Conservation (phyloP, 2,329 filamentous ascomycete species). For the Mollisia scopiformis region DNA sequence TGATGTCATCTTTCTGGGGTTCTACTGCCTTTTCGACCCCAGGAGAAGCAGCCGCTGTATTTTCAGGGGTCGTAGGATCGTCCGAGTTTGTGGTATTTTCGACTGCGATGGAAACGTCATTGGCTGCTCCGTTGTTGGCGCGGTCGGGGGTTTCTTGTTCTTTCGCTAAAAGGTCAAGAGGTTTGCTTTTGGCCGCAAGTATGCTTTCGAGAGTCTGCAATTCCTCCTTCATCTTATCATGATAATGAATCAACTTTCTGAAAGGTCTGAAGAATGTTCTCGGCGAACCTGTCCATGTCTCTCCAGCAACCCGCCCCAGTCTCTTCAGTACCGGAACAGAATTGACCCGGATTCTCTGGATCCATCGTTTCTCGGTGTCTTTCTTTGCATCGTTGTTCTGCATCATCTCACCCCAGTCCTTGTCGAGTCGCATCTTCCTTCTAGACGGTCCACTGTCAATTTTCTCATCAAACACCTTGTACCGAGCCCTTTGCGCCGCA, state of each 20-base stretch:
- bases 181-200: background rate
- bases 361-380: background rate
- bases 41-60: background rate
- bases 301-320: background rate
- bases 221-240: background rate
- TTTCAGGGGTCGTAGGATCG: background rate
- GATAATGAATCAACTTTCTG: background rate
- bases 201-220: background rate
- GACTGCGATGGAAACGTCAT: too few relatives aligned
- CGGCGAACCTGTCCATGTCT: background rate
- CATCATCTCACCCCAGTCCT: background rate
- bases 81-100: background rate
- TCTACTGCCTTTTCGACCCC: background rate
- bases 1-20: background rate
- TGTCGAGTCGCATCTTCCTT: background rate
- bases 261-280: background rate
- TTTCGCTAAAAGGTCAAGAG: background rate
- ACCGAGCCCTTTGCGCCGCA: background rate
- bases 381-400: background rate
- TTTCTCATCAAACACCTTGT: background rate
- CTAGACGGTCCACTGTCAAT: background rate
- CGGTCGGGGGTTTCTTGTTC: too few relatives aligned
- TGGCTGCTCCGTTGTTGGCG: too few relatives aligned
- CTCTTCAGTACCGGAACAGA: background rate
- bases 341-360: background rate